phyloP scores from a whole-genome alignment of 768 basidiomycete species.

The Leccinum rimulosum region DNA sequence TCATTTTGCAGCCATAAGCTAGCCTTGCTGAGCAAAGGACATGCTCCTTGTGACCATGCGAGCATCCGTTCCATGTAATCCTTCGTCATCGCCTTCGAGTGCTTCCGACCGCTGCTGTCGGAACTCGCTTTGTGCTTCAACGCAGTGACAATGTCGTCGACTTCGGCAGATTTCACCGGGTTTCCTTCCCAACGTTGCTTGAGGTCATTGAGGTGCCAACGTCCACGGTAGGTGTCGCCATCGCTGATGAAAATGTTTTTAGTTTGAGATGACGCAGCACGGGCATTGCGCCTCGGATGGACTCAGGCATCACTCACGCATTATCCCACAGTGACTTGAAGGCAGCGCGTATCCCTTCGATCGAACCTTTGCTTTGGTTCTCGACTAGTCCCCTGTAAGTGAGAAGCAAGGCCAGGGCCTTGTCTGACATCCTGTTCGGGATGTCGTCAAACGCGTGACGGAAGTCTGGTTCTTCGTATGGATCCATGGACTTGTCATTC shows the following conservation, averaged over 20 bases:
- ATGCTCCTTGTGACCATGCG: background rate
- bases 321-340: slow-evolving; percentile 8
- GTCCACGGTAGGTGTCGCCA: background rate
- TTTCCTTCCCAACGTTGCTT: background rate
- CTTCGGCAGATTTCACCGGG: background rate
- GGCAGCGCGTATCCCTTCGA: slow-evolving; percentile 1
- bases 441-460: background rate
- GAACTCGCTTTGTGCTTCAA: background rate
- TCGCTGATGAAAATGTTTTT: background rate
- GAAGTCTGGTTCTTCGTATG: background rate
- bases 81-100: background rate
- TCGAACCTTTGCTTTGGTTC: background rate
- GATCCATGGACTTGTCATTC: background rate
- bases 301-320: background rate
- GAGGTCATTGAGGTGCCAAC: background rate
- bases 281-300: no score
- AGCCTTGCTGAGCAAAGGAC: background rate
- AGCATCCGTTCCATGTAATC: background rate
- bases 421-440: background rate
- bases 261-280: no score
- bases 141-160: background rate
- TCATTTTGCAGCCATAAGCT: background rate
- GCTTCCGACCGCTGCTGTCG: background rate
- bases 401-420: background rate
- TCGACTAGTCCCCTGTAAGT: background rate